phyloP scores from a whole-genome alignment of 2,329 filamentous ascomycete genomes.

The Diplodia scrobiculata region DNA sequence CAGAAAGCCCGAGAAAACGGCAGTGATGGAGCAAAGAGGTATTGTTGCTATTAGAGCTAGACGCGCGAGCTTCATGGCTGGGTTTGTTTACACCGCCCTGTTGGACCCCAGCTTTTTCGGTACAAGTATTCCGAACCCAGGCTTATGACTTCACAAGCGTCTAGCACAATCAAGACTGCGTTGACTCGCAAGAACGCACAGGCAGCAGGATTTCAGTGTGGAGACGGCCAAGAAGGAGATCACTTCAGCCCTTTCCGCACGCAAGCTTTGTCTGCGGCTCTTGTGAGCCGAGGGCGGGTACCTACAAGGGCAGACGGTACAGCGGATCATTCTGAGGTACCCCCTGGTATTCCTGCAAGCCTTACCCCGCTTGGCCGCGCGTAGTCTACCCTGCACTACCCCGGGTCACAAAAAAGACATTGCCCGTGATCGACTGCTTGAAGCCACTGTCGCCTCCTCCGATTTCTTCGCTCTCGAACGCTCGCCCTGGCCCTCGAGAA shows the following conservation, averaged over 20 bases:
- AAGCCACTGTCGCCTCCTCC: not conserved
- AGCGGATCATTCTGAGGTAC: not conserved
- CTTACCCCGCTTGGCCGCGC: constrained; percentile 2
- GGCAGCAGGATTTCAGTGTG: not conserved
- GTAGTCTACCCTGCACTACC: not conserved
- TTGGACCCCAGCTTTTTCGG: not conserved
- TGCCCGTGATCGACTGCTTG: not conserved
- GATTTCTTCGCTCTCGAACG: not conserved
- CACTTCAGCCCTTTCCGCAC: constrained; percentile 6
- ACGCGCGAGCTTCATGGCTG: not conserved
- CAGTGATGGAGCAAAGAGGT: not conserved
- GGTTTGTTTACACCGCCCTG: not conserved
- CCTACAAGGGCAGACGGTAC: not conserved
- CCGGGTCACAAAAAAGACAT: not conserved
- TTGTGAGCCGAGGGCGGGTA: not conserved
- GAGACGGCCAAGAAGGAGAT: not conserved
- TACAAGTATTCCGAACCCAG: not conserved
- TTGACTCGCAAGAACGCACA: constrained; percentile 12
- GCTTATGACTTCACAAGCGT: not conserved
- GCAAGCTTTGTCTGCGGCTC: not conserved
- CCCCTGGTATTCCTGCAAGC: not conserved
- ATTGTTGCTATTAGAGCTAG: not conserved
- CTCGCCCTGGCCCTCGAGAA: not conserved
- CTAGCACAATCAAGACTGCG: not conserved
- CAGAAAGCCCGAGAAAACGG: not conserved